A percentile compares a stretch with the other conserved stretches of the same genome.
Conservation (phyloP, 169 alveolate genomes). For the Cryptosporidium felis region DNA sequence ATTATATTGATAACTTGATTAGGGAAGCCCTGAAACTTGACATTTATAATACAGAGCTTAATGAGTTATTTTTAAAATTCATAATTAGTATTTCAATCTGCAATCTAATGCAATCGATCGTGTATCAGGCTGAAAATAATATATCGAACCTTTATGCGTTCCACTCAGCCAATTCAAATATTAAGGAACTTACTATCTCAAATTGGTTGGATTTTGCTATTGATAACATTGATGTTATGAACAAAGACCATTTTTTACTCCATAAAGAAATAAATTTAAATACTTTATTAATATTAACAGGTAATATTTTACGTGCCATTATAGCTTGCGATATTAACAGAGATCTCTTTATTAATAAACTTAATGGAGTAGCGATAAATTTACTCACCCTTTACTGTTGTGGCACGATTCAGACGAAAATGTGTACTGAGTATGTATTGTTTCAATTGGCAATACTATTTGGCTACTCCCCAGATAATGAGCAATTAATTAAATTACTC, state of each 20-base stretch:
- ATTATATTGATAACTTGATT: neutral
- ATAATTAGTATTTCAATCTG: neutral
- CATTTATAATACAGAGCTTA: neutral
- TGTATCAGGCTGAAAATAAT: too few species aligned
- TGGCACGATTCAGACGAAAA: neutral
- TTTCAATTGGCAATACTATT: neutral
- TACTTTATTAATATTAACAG: neutral
- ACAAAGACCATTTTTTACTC: neutral
- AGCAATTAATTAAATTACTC: neutral
- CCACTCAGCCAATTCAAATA: too few species aligned
- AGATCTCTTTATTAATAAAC: neutral
- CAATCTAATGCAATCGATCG: neutral
- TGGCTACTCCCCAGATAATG: neutral
- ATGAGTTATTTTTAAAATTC: neutral
- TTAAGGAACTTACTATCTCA: too few species aligned
- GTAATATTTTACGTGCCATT: conserved; percentile 9
- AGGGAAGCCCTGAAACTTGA: neutral
- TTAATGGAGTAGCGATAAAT: neutral
- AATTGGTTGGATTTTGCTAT: conserved; percentile 2
- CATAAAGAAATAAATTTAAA: neutral
- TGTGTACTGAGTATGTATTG: neutral
- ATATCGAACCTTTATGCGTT: too few species aligned
- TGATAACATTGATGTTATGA: neutral
- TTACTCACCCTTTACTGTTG: neutral
- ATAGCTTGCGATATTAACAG: neutral